These are phyloP conservation scores for Spencermartinsiella europaea DNA, from an alignment of 805 yeast genomes.

Conservation along the genomic window DNA sequence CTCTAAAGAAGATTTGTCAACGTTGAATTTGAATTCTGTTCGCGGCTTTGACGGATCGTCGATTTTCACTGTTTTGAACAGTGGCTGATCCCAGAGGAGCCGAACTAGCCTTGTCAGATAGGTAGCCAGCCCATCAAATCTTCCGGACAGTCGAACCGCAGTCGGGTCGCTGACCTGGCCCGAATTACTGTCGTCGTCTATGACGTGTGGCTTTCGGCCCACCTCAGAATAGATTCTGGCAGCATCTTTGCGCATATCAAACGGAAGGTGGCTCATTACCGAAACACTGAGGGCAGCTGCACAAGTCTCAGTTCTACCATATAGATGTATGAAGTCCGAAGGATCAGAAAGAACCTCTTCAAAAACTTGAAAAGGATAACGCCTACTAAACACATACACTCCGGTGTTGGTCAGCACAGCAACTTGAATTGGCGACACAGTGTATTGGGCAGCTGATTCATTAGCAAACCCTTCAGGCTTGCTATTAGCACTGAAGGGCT, in stretches of 20 bases:
- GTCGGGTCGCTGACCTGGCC: constrained; percentile 7
- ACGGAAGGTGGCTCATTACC: constrained; percentile 40
- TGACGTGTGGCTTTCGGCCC: constrained; percentile 33
- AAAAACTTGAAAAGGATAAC: constrained; percentile 75
- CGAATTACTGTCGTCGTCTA: constrained; percentile 24
- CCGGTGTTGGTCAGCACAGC: constrained; percentile 82
- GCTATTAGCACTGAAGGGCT: constrained; percentile 63
- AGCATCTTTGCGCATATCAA: constrained; percentile 30
- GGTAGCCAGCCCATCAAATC: constrained; percentile 83
- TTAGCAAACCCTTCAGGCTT: constrained; percentile 82
- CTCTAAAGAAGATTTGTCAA: constrained; percentile 22
- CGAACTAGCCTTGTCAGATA: constrained; percentile 74
- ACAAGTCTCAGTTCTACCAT: constrained; percentile 87
- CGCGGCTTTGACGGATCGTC: constrained; percentile 16
- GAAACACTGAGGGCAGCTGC: constrained; percentile 82
- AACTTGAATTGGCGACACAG: constrained; percentile 57
- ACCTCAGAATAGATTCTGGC: constrained; percentile 30
- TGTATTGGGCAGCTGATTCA: constrained; percentile 80
- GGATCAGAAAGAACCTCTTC: constrained; percentile 63
- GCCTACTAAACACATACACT: constrained; percentile 66
- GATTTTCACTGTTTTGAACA: constrained; percentile 40
- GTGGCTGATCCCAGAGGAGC: constrained; percentile 69
- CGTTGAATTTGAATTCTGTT: constrained; percentile 17
- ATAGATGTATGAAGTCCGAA: constrained; percentile 54
- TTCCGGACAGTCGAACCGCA: constrained; percentile 75